phyloP scores from a whole-genome alignment of 768 basidiomycete genomes.

The Leccinum pellstonianum region DNA sequence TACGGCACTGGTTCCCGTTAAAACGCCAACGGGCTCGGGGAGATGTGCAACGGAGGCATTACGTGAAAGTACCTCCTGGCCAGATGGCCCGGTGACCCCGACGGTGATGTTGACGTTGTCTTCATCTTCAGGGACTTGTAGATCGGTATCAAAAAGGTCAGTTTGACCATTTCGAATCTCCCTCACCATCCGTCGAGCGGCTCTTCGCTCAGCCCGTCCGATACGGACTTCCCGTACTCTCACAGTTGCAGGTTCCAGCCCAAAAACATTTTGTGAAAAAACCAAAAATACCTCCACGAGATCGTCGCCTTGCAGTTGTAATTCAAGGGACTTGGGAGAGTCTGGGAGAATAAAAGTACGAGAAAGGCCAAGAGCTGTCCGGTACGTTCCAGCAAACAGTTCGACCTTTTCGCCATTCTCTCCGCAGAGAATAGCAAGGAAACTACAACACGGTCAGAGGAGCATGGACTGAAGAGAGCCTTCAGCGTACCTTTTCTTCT shows the following conservation, averaged over 20 bases:
- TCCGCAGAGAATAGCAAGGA: constrained; percentile 89
- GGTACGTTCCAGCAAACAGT: constrained; percentile 87
- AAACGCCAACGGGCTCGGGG: constrained; percentile 20
- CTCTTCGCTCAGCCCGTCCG: constrained; percentile 82
- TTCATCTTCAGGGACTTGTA: constrained; percentile 46
- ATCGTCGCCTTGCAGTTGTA: constrained; percentile 90
- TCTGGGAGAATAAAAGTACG: constrained; percentile 91
- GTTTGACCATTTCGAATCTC: constrained; percentile 57
- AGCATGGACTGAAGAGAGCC: not conserved
- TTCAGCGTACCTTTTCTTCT: constrained; percentile 70
- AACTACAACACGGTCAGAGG: constrained; percentile 44
- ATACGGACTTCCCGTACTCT: constrained; percentile 93
- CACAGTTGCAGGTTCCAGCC: constrained; percentile 89
- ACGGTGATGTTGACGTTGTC: constrained; percentile 63
- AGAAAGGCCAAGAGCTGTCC: constrained; percentile 87
- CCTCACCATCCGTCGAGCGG: constrained; percentile 76
- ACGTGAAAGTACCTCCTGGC: constrained; percentile 33
- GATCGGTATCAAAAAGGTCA: constrained; percentile 43
- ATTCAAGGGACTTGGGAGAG: constrained; percentile 81
- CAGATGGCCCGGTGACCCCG: constrained; percentile 53
- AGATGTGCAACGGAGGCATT: constrained; percentile 30
- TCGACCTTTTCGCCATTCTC: constrained; percentile 93
- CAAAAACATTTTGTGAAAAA: constrained; percentile 89
- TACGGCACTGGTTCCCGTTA: constrained; percentile 30
- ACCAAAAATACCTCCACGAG: constrained; percentile 90